These are phyloP conservation scores for Sarcodon aspratus DNA, from an alignment of 768 basidiomycete species.

Conservation along the genomic window DNA sequence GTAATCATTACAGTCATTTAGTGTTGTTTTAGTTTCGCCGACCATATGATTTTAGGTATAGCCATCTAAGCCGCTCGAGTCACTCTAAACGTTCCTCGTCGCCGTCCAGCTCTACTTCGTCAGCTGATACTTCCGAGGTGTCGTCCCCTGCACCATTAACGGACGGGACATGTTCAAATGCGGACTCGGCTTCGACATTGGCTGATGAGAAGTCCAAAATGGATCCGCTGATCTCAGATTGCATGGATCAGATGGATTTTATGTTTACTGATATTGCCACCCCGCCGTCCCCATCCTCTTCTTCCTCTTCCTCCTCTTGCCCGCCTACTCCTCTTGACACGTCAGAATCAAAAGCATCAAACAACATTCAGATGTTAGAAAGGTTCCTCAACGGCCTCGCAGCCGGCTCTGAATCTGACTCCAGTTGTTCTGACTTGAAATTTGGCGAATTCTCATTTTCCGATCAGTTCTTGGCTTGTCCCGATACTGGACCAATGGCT, in stretches of 20 bases:
- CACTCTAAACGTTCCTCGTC: neutral
- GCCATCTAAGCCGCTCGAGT: constrained; percentile 13
- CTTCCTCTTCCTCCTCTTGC: neutral
- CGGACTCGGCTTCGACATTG: no score
- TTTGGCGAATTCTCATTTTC: neutral
- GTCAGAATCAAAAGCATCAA: no score
- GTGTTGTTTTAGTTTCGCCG: constrained; percentile 1
- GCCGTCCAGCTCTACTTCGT: neutral
- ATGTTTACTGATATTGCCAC: neutral
- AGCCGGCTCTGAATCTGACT: no score
- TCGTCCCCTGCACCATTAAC: neutral
- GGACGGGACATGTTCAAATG: no score
- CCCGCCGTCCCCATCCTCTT: neutral
- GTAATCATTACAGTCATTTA: constrained; percentile 16
- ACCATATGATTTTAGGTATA: constrained; percentile 25
- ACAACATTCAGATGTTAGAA: no score
- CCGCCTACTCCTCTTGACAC: no score
- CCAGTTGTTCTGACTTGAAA: neutral
- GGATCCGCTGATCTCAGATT: no score
- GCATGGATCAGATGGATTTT: neutral
- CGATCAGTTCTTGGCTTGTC: neutral
- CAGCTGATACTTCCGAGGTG: neutral
- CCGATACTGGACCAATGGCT: neutral
- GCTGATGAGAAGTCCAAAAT: no score
- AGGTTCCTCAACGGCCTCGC: no score